Conservation (phyloP, 768 basidiomycete species). For the Rhizopogon vulgaris region DNA sequence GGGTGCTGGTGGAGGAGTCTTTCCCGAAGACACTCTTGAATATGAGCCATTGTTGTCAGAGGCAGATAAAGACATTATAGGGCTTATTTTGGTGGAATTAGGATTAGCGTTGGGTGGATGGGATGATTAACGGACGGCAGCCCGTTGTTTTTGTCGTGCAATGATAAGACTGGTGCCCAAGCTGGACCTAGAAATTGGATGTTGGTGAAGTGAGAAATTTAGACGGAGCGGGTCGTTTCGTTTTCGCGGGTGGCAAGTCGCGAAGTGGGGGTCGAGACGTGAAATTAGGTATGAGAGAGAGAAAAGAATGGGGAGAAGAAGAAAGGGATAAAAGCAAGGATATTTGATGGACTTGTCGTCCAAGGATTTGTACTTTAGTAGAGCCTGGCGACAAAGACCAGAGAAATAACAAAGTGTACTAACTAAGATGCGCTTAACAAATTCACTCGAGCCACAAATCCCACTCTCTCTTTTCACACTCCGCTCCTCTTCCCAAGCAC, state of each 20-base stretch:
- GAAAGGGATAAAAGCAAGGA: conserved; percentile 22
- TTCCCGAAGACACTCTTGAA: conserved; percentile 78
- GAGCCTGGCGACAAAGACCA: conserved; percentile 28
- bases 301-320: conserved; percentile 9
- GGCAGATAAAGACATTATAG: conserved; percentile 91
- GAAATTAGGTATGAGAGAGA: conserved; percentile 27
- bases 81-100: conserved; percentile 57
- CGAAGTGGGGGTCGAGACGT: conserved; percentile 18
- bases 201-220: conserved; percentile 8
- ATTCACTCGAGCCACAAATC: conserved; percentile 10
- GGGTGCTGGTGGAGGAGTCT: conserved; percentile 86
- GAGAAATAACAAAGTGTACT: conserved; percentile 28
- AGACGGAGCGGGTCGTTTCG: conserved; percentile 14
- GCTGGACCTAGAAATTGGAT: conserved; percentile 10
- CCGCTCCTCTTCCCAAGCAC: conserved; percentile 24
- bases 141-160: conserved; percentile 26
- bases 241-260: conserved; percentile 18
- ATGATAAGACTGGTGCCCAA: conserved; percentile 17
- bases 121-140: conserved; percentile 28
- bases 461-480: conserved; percentile 28
- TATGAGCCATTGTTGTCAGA: conserved; percentile 77
- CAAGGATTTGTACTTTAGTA: conserved; percentile 26
- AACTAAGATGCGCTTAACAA: conserved; percentile 34
- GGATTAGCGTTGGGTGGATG: conserved; percentile 54
- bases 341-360: conserved; percentile 24